Evolutionary conservation across 2,329 filamentous ascomycete species (phyloP).

Genomic region (Ophiostoma piceae): DNA sequence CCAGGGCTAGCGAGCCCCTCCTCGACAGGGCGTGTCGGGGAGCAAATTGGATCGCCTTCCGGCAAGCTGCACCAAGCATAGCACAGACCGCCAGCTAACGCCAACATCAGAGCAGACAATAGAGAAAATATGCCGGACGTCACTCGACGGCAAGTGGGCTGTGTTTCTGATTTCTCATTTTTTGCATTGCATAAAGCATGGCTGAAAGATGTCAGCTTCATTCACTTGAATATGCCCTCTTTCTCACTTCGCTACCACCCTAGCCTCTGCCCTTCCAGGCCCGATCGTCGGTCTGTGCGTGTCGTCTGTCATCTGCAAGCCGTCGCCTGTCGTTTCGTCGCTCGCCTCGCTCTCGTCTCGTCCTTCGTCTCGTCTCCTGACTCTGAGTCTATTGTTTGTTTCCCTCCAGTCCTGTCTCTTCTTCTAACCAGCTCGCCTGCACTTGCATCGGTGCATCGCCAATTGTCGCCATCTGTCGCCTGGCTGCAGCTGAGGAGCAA

Average conservation of each 20-base stretch:
- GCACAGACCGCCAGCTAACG: slow-evolving; percentile 18
- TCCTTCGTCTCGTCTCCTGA: background rate
- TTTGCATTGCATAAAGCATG: background rate
- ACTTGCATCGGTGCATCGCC: slow-evolving; percentile 19
- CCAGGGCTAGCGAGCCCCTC: background rate
- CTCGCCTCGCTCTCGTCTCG: background rate
- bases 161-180: background rate
- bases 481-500: slow-evolving; percentile 21
- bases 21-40: background rate
- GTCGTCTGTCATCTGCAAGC: background rate
- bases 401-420: background rate
- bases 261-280: slow-evolving; percentile 3
- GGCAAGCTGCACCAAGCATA: slow-evolving; percentile 17
- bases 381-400: background rate
- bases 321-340: background rate
- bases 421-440: slow-evolving; percentile 5
- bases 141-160: slow-evolving; percentile 19
- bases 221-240: slow-evolving; percentile 9
- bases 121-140: slow-evolving; percentile 15
- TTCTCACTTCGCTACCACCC: slow-evolving; percentile 8
- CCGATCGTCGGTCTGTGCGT: slow-evolving; percentile 6
- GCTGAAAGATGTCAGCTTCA: background rate
- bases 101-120: background rate
- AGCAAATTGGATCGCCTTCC: slow-evolving; percentile 24
- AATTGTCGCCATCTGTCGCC: slow-evolving; percentile 18